Conservation (phyloP, 306 rosid genomes). For the Ceratonia siliqua region DNA sequence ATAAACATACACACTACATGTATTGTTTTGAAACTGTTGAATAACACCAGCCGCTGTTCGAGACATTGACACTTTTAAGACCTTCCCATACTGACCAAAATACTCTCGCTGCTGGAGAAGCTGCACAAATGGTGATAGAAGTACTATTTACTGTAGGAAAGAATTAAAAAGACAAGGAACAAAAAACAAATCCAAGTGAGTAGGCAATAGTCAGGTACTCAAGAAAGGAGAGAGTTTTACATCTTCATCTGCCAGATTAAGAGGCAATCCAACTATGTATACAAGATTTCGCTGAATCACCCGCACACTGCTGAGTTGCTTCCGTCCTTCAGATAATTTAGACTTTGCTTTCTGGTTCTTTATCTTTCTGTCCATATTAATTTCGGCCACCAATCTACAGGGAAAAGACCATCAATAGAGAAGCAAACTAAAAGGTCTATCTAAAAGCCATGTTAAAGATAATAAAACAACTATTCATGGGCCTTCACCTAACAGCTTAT, state of each 20-base stretch:
- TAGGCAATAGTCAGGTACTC: not conserved
- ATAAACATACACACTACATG: slow-evolving; percentile 93
- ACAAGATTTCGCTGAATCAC: slow-evolving; percentile 98
- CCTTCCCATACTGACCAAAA: slow-evolving; percentile 98
- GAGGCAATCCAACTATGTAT: slow-evolving; percentile 80
- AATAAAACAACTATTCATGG: too few species aligned
- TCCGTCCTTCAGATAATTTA: slow-evolving; percentile 82
- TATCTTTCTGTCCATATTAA: slow-evolving; percentile 66
- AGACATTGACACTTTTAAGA: slow-evolving; percentile 94
- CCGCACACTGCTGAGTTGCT: slow-evolving; percentile 92
- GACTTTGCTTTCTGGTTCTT: slow-evolving; percentile 78
- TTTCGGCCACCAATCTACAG: slow-evolving; percentile 68
- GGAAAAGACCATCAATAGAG: not conserved
- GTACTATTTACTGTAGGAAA: not conserved
- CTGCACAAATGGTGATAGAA: slow-evolving; percentile 47
- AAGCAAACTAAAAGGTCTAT: slow-evolving; percentile 10
- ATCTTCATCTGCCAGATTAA: slow-evolving; percentile 75
- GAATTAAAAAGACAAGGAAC: not conserved
- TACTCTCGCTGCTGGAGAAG: slow-evolving; percentile 81
- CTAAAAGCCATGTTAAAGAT: too few species aligned
- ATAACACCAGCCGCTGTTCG: slow-evolving; percentile 90
- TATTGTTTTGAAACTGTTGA: slow-evolving; percentile 92
- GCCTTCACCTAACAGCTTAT: too few species aligned
- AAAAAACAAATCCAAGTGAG: not conserved
- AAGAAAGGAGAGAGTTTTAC: slow-evolving; percentile 41